phyloP scores from a whole-genome alignment of 73 alveolate species.

The Durusdinium trenchii region DNA sequence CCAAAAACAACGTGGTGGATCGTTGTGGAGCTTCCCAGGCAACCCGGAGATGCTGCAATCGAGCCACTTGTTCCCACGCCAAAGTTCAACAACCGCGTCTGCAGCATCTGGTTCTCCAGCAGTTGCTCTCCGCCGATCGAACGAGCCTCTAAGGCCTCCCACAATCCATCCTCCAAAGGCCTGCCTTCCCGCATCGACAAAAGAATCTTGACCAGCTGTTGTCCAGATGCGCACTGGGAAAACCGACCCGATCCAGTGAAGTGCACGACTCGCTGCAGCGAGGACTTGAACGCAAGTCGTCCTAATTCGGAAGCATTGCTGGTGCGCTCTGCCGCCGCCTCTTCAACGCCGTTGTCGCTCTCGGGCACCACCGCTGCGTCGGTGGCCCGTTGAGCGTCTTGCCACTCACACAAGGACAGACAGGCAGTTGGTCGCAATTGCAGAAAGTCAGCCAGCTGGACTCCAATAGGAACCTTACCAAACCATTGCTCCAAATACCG shows the following conservation, averaged over 20 bases:
- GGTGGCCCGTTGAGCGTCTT: background rate
- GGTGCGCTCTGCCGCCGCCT: background rate
- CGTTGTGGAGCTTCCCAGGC: background rate
- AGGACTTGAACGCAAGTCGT: background rate
- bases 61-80: conserved; percentile 58
- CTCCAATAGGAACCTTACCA: background rate
- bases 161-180: background rate
- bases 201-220: background rate
- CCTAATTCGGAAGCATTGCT: conserved; percentile 7
- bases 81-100: background rate
- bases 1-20: background rate
- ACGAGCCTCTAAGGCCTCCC: background rate
- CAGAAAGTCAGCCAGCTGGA: conserved; percentile 9
- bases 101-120: background rate
- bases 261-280: background rate
- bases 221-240: background rate
- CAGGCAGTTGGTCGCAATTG: background rate
- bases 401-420: conserved; percentile 38
- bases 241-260: conserved; percentile 45
- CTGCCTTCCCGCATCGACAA: background rate
- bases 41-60: conserved; percentile 37
- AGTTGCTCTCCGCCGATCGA: background rate
- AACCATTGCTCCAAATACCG: conserved; percentile 17
- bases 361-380: background rate
- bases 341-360: background rate